These are phyloP conservation scores for Chenopodium berlandieri DNA, from an alignment of 148 eudicot genomes.

Conservation along the genomic window DNA sequence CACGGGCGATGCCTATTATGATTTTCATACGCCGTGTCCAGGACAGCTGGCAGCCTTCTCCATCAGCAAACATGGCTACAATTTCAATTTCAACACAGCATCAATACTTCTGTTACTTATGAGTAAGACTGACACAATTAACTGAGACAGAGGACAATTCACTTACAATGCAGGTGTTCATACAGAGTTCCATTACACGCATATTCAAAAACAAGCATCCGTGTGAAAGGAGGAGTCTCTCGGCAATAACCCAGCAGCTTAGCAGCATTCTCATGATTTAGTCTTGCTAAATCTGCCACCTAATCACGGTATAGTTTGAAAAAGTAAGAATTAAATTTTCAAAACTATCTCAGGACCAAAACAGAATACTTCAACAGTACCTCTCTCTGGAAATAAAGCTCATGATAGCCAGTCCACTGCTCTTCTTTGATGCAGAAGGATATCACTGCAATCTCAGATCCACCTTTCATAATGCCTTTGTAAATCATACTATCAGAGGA, in stretches of 20 bases:
- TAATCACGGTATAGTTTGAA: constrained; percentile 26
- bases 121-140: neutral
- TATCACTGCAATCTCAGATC: constrained; percentile 92
- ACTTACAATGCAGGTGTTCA: constrained; percentile 96
- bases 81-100: constrained; percentile 15
- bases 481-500: constrained; percentile 82
- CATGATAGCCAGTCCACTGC: constrained; percentile 86
- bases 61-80: constrained; percentile 50
- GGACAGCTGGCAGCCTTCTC: constrained; percentile 86
- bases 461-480: constrained; percentile 88
- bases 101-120: neutral
- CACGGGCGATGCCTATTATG: constrained; percentile 74
- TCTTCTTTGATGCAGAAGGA: constrained; percentile 93
- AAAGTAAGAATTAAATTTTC: neutral
- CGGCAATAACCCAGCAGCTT: constrained; percentile 86
- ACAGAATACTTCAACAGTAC: constrained; percentile 30
- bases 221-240: constrained; percentile 76
- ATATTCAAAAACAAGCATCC: constrained; percentile 88
- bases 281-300: constrained; percentile 93
- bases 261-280: constrained; percentile 77
- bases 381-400: constrained; percentile 92
- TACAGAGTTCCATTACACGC: constrained; percentile 90
- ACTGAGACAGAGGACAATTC: neutral
- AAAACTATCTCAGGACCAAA: neutral
- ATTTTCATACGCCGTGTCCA: constrained; percentile 95